Evolutionary conservation across 2,329 filamentous ascomycete genomes (phyloP).

Genomic region (Thelonectria discophora): DNA sequence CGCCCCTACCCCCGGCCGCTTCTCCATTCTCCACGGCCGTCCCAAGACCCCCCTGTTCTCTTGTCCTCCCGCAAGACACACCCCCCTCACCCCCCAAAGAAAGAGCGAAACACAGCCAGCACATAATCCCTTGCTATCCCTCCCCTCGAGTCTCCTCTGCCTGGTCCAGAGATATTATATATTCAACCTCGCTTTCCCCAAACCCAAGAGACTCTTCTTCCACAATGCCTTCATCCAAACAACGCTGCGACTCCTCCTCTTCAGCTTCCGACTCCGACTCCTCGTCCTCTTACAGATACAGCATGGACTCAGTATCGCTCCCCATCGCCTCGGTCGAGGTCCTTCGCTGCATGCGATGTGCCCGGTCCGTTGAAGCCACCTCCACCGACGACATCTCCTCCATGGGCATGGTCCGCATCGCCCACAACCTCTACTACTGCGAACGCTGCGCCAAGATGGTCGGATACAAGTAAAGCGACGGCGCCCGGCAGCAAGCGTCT

Average conservation of each 20-base stretch:
- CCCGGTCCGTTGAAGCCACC: conserved; percentile 67
- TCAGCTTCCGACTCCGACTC: conserved; percentile 39
- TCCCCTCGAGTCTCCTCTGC: conserved; percentile 10
- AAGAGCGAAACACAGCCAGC: conserved; percentile 7
- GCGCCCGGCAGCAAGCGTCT: conserved; percentile 10
- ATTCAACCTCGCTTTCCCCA: conserved; percentile 19
- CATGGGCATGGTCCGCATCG: conserved; percentile 71
- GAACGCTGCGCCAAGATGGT: conserved; percentile 70
- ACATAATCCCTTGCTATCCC: conserved; percentile 16
- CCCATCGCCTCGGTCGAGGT: conserved; percentile 65
- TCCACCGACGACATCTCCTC: conserved; percentile 66
- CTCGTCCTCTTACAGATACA: conserved; percentile 51
- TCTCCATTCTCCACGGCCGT: background rate
- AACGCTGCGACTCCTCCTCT: conserved; percentile 35
- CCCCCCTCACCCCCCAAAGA: no score
- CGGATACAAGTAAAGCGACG: conserved; percentile 65
- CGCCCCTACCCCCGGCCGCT: conserved; percentile 2
- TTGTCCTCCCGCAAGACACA: background rate
- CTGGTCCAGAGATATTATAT: conserved; percentile 29
- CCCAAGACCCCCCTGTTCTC: conserved; percentile 8
- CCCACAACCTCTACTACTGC: conserved; percentile 73
- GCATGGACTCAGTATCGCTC: conserved; percentile 58
- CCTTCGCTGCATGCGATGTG: conserved; percentile 70
- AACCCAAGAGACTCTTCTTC: background rate
- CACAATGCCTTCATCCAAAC: conserved; percentile 34